Conservation (phyloP, 306 rosid genomes). For the Vigna mungo region DNA sequence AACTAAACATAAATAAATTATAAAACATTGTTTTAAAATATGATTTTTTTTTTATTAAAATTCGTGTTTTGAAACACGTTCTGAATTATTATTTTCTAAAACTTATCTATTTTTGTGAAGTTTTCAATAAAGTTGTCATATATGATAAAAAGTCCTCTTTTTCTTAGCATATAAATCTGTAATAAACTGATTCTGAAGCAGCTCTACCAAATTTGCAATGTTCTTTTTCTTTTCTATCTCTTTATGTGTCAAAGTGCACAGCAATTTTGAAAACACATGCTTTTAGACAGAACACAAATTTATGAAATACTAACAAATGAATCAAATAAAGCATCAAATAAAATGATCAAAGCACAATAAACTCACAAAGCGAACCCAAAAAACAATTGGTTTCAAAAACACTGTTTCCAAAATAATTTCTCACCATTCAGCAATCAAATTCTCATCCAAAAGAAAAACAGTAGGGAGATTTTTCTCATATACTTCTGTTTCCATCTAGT, state of each 20-base stretch:
- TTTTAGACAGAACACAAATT: neutral
- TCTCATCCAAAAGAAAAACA: neutral
- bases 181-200: too few relatives aligned
- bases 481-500: neutral
- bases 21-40: too few relatives aligned
- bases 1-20: too few relatives aligned
- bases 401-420: too few relatives aligned
- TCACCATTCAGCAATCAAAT: too few relatives aligned
- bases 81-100: too few relatives aligned
- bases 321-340: constrained; percentile 35
- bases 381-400: neutral
- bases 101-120: too few relatives aligned
- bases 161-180: neutral
- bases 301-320: neutral
- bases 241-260: neutral
- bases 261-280: too few relatives aligned
- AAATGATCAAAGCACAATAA: constrained; percentile 11
- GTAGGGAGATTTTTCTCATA: neutral
- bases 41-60: too few relatives aligned
- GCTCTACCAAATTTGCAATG: neutral
- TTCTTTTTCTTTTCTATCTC: neutral
- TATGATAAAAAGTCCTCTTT: neutral
- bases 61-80: too few relatives aligned
- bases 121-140: too few relatives aligned
- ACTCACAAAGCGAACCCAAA: constrained; percentile 3